Evolutionary conservation across 345 rosid species (phyloP), one percentile per base, ranked within the genome.

Genomic region (Brassica rapa): DNA sequence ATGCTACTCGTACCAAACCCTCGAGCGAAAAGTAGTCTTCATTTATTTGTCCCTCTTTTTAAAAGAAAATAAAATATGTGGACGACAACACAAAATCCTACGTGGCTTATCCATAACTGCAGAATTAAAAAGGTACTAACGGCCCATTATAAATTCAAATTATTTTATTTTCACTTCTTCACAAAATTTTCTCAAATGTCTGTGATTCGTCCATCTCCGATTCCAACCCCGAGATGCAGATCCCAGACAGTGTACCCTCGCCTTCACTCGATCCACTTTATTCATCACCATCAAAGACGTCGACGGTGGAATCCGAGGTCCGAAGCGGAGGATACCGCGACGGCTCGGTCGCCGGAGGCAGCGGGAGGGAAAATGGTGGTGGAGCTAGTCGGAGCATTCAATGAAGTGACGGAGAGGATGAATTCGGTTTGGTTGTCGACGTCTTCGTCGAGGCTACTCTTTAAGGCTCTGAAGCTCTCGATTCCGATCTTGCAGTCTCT

Each of bases 311-410:
- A 67, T 68, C 68, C 67, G 4, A 77, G 81, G 78, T 41, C 68
- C 5, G 81, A 68, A 61, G 64, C 70, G 56, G 71, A 35, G 3
- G 75, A 62, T 29, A 62, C 71, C 6, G 59, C 55, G 78, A 7
- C 77, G 55, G 73, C 82, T 49, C 77, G 79, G 59, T 87, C 84
- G 66, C 84, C 83, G 83, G 93, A 89, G 72, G 89, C 89, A 56
- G 85, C 87, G 3, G 96, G 97, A 65, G 98, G 96, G 55, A 90
- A 89, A 92, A 91, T 91, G 97, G 97, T 94, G 82, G 95, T 92
- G 76, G 90, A 94, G 89, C 90, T 94, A n/a, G 97, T 94, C 14
- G 97, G 97, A 53, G 92, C 97, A 11, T 94, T 94, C 84, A 94
- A 92, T 57, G 86, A 91, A 84, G 87, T 92, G 1, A 89, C 97